Base-by-base conservation (phyloP, 495 filamentous ascomycete genomes). In the Trichoderma gamsii region DNA sequence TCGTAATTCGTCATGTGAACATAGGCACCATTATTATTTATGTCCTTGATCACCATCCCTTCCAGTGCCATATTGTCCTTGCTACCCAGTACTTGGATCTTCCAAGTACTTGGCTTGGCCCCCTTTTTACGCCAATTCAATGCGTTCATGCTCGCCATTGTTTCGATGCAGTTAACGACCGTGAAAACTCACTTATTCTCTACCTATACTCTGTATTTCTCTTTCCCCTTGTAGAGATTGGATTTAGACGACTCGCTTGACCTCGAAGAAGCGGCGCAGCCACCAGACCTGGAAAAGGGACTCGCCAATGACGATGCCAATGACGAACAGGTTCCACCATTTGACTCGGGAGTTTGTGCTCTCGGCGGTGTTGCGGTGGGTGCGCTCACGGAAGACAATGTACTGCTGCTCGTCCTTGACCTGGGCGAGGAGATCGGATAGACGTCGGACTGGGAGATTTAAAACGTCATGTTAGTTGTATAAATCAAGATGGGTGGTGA, bases 231-330 rank as follows among this genome's bases (percentile, higher is more conserved):
- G n/a, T 25, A 23, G 21, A 21, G 51, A 23, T 25, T 0, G 44
- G 21, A 23, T 29, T 70, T 72, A 77, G 70, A 77, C 73, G 21
- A 76, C 74, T 32, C 76, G 72, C 70, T 77, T 77, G 46, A 97
- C 94, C 90, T 99, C 95, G 76, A 99, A 99, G 83, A 99, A 98
- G 74, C 96, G 82, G 84, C 96, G 94, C 78, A 99, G 76, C 91
- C 95, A 99, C 95, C 96, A 98, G 70, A 99, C 96, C 80, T 99
- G 95, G 84, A 98, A 99, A 65, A 97, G 82, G 73, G 92, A 92
- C 83, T 97, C 92, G 61, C 90, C 95, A 69, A 95, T 83, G 63
- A 99, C 85, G 67, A 99, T 90, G 65, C 87, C 86, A 68, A 99
- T 84, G 79, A 98, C 93, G 80, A 98, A 98, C 70, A 98, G 86